Base-by-base conservation (phyloP, 2,329 filamentous ascomycete genomes). In the Chalaropsis ovoidea region DNA sequence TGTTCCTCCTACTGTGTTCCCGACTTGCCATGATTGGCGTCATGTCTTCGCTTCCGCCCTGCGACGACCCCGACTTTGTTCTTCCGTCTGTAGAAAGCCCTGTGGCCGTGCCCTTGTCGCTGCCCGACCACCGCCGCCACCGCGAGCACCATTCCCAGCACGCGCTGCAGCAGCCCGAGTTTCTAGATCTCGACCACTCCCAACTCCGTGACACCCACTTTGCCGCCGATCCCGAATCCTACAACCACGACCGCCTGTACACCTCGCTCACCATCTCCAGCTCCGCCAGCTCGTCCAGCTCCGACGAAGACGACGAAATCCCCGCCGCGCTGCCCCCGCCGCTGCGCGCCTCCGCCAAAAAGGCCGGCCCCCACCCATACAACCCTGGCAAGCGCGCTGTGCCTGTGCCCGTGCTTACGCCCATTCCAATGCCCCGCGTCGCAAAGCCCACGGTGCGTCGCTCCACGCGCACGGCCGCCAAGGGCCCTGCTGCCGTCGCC, bases 291-390 rank as follows among this genome's bases (percentile, higher is more conserved):
- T 19, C 61, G 5, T 35, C 31, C 22, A 49, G 42, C 61, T 35
- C 42, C 3, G 24, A 19, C 24, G 42, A 45, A 35, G 24, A 45
- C 24, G 65, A 67, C 65, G 65, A 67, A 43, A 67, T 67, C 43
- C 65, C 65, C 41, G 65, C 65, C 22, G 19, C 54, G 7, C 39
- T 67, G 13, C 65, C 52, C 11, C 65, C 65, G n/a, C 65, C 61
- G 27, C 52, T 54, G 43, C 61, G 65, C n/a, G 39, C 52, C 13
- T 52, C 52, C 17, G 64, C 65, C 11, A 60, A 62, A 31, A 67
- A 67, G 52, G 42, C 65, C 11, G 62, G 35, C 11, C 39, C 39
- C 42, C 35, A 45, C 11, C 27, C 24, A 27, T 19, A 47, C 31
- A 62, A 62, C 24, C 24, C 41, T 3, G 61, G 61, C 39, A 62